These are phyloP conservation scores for Epichloe aotearoae DNA, from an alignment of 2,329 filamentous ascomycete species.

Conservation along the genomic window DNA sequence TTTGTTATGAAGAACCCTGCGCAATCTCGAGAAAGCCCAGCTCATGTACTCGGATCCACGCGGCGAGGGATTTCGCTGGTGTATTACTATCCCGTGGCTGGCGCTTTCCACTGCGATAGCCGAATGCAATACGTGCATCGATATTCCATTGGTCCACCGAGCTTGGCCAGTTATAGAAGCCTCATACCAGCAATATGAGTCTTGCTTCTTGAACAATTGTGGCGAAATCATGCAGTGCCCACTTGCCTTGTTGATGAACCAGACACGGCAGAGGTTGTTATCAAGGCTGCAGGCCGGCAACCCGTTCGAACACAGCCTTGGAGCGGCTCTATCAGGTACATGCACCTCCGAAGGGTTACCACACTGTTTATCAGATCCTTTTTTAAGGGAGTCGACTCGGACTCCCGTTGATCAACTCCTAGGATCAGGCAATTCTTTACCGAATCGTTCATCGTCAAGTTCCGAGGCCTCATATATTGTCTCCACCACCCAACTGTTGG, in stretches of 20 bases:
- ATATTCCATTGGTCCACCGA: constrained; percentile 1
- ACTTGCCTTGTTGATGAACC: not conserved
- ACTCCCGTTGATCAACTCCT: not conserved
- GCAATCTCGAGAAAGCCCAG: constrained; percentile 2
- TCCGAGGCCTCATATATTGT: not conserved
- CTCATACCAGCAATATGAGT: constrained; percentile 4
- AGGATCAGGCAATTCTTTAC: not conserved
- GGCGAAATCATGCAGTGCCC: not conserved
- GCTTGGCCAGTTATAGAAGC: constrained; percentile 7
- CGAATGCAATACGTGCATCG: constrained; percentile 6
- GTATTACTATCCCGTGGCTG: constrained; percentile 5
- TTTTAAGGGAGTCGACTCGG: not conserved
- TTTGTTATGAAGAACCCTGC: constrained; percentile 1
- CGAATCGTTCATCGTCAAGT: not conserved
- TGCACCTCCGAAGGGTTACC: not conserved
- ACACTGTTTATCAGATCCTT: not conserved
- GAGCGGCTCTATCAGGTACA: not conserved
- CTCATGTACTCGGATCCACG: constrained; percentile 6
- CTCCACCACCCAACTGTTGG: not conserved
- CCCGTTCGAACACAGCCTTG: not conserved
- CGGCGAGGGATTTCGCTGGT: constrained; percentile 7
- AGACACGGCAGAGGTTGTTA: not conserved
- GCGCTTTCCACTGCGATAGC: constrained; percentile 6
- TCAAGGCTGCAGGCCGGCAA: not conserved
- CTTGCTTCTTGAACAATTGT: not conserved